Conservation (phyloP, 208 protist genomes). For the Wallacemonas sp. region DNA sequence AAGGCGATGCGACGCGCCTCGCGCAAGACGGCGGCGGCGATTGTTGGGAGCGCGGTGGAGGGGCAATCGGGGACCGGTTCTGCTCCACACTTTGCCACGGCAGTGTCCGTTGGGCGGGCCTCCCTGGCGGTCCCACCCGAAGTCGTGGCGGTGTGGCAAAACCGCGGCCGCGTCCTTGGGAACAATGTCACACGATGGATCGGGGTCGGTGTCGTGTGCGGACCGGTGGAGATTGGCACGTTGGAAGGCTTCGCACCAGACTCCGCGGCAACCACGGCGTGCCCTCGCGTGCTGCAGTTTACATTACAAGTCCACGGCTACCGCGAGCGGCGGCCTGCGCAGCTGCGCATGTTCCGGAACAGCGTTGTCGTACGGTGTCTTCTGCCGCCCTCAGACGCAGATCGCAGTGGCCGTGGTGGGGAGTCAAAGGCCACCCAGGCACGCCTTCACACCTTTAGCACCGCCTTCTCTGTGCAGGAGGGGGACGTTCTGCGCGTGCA, state of each 20-base stretch:
- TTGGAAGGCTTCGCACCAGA: conserved; percentile 15
- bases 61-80: no score
- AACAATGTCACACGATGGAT: conserved; percentile 28
- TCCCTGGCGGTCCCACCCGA: conserved; percentile 23
- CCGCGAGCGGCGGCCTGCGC: conserved; percentile 47
- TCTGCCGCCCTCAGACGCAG: conserved; percentile 9
- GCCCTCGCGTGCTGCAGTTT: conserved; percentile 59
- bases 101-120: conserved; percentile 22
- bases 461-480: conserved; percentile 24
- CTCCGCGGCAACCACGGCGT: not conserved
- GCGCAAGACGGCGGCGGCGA: not conserved
- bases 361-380: conserved; percentile 47
- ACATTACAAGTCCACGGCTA: conserved; percentile 49
- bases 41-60: not conserved
- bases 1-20: not conserved
- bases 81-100: not conserved
- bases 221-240: conserved; percentile 23
- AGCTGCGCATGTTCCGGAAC: conserved; percentile 61
- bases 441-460: no score
- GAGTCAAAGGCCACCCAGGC: no score
- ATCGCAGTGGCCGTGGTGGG: no score
- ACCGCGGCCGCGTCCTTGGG: conserved; percentile 19
- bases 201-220: conserved; percentile 39
- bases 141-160: conserved; percentile 16
- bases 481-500: conserved; percentile 64